Conservation (phyloP, 2,329 filamentous ascomycete genomes). For the Tolypocladium amazonense region DNA sequence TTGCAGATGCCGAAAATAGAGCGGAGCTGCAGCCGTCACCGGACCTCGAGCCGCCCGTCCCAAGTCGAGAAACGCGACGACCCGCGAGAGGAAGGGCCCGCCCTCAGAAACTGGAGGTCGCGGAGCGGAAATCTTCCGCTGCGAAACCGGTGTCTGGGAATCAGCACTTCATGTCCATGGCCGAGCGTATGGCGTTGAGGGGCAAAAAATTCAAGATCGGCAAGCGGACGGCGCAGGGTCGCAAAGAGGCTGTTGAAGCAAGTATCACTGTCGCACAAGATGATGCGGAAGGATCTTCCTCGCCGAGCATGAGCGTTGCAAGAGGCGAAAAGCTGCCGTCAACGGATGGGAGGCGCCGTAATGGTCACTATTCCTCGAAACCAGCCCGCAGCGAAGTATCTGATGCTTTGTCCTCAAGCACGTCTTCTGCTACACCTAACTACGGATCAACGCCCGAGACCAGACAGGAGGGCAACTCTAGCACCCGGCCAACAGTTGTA, state of each 20-base stretch:
- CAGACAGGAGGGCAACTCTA: neutral
- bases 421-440: neutral
- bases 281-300: neutral
- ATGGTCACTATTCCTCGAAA: neutral
- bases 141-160: constrained; percentile 7
- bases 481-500: constrained; percentile 6
- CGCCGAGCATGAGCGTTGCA: neutral
- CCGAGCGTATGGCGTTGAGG: constrained; percentile 42
- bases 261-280: neutral
- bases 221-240: constrained; percentile 16
- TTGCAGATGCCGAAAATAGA: neutral
- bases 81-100: constrained; percentile 7
- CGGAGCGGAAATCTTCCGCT: constrained; percentile 1
- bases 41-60: neutral
- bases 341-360: neutral
- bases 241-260: neutral
- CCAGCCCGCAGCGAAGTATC: neutral
- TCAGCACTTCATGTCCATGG: constrained; percentile 40
- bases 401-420: neutral
- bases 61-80: neutral
- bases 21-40: neutral
- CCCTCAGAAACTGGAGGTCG: constrained; percentile 11
- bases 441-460: neutral
- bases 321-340: neutral
- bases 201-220: constrained; percentile 45